Evolutionary conservation across 2,329 filamentous ascomycete genomes (phyloP).

Genomic region (Cladorrhinum sp.): DNA sequence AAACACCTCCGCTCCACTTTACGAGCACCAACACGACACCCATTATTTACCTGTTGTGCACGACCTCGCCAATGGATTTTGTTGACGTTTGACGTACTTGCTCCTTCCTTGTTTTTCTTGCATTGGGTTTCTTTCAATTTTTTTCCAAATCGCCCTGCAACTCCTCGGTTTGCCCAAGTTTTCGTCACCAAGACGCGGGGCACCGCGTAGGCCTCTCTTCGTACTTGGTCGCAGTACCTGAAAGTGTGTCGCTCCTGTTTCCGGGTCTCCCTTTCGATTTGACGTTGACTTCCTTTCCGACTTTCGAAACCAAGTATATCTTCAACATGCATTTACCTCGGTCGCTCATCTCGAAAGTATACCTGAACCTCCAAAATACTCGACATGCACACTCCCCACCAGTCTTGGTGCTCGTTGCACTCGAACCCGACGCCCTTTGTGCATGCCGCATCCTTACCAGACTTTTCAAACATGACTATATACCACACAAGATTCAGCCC

Average conservation of each 20-base stretch:
- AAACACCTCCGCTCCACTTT: slow-evolving; percentile 14
- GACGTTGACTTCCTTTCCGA: not conserved
- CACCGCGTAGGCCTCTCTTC: not conserved
- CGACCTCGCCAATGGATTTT: not conserved
- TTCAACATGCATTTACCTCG: slow-evolving; percentile 87
- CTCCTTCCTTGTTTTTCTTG: not conserved
- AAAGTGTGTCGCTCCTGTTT: not conserved
- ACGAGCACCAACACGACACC: slow-evolving; percentile 5
- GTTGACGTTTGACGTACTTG: slow-evolving; percentile 2
- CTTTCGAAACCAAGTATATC: slow-evolving; percentile 1
- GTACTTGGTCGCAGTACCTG: not conserved
- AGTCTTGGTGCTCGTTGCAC: slow-evolving; percentile 85
- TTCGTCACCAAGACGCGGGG: not conserved
- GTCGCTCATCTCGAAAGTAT: slow-evolving; percentile 82
- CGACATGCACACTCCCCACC: slow-evolving; percentile 89
- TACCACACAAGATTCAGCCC: slow-evolving; percentile 95
- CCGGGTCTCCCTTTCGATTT: not conserved
- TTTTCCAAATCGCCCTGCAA: not conserved
- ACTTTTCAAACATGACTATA: slow-evolving; percentile 95
- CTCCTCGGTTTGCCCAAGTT: not conserved
- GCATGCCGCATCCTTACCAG: slow-evolving; percentile 91
- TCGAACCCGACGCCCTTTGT: slow-evolving; percentile 93
- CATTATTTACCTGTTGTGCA: not conserved
- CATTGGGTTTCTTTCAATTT: not conserved
- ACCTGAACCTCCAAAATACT: slow-evolving; percentile 80